Evolutionary conservation across 176 grass and related monocot species (phyloP).

Genomic region (Urochloa ruziziensis): DNA sequence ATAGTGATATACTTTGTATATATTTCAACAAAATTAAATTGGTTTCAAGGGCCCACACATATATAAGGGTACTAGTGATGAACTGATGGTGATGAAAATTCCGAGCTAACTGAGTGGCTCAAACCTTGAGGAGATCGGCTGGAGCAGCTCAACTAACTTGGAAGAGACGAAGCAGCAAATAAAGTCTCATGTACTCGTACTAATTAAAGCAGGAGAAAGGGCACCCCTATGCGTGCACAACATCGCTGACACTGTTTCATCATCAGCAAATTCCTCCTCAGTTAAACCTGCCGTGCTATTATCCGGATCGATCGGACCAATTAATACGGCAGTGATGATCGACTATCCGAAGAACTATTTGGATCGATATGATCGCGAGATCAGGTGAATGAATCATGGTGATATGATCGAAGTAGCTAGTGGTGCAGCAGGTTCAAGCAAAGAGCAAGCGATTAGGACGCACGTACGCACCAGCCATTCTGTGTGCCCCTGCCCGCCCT

Average conservation of each 20-base stretch:
- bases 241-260: neutral
- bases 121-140: neutral
- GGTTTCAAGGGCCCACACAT: neutral
- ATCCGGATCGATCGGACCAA: neutral
- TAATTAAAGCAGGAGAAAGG: neutral
- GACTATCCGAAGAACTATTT: neutral
- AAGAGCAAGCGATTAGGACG: no score
- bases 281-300: neutral
- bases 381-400: no score
- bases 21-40: neutral
- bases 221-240: neutral
- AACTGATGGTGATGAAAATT: neutral
- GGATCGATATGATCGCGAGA: no score
- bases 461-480: conserved; percentile 65
- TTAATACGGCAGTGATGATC: neutral
- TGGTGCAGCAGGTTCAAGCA: no score
- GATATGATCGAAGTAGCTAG: no score
- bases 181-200: neutral
- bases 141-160: conserved; percentile 30
- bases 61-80: no score
- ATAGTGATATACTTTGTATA: no score
- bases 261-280: neutral
- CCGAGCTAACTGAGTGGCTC: conserved; percentile 5
- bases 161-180: conserved; percentile 21
- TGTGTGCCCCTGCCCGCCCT: conserved; percentile 76